Percentiles rank a stretch among this genome's conserved stretches.
Evolutionary conservation across 2,329 filamentous ascomycete genomes (phyloP).

Genomic region (Aspergillus terreus): DNA sequence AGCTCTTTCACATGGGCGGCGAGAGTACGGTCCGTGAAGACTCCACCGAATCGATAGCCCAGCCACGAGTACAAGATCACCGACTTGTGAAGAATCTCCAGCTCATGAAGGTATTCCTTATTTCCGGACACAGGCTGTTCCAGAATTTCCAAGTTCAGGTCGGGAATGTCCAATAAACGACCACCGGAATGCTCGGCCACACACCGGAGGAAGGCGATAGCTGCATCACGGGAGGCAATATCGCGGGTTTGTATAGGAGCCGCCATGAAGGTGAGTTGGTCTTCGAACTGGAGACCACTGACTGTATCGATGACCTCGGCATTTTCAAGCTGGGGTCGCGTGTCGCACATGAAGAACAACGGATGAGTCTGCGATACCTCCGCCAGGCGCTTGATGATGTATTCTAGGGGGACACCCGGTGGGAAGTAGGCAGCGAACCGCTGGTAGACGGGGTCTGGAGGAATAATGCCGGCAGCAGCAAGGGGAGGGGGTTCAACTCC

Average conservation of each 20-base stretch:
- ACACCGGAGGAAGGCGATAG: constrained; percentile 64
- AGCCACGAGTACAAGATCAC: constrained; percentile 90
- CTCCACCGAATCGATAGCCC: constrained; percentile 78
- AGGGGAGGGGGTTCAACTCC: constrained; percentile 61
- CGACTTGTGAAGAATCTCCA: constrained; percentile 77
- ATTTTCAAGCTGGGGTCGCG: constrained; percentile 61
- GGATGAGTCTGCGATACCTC: constrained; percentile 63
- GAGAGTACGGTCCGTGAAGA: constrained; percentile 71
- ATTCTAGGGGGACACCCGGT: constrained; percentile 73
- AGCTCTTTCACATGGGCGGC: constrained; percentile 75
- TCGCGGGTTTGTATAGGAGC: constrained; percentile 63
- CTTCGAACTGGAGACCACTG: constrained; percentile 62
- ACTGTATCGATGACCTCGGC: constrained; percentile 73
- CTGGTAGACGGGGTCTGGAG: constrained; percentile 67
- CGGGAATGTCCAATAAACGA: constrained; percentile 65
- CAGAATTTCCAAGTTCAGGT: constrained; percentile 69
- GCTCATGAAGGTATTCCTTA: constrained; percentile 58
- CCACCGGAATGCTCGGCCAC: constrained; percentile 67
- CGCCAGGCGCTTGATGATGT: constrained; percentile 71
- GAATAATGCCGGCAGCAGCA: constrained; percentile 67
- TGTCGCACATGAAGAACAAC: constrained; percentile 66
- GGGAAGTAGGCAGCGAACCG: constrained; percentile 80
- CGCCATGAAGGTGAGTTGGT: constrained; percentile 72
- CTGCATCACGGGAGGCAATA: constrained; percentile 35
- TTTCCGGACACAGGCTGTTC: constrained; percentile 50